Evolutionary conservation across 495 filamentous ascomycete species (phyloP).

Genomic region (Hypoxylon subgilvum): DNA sequence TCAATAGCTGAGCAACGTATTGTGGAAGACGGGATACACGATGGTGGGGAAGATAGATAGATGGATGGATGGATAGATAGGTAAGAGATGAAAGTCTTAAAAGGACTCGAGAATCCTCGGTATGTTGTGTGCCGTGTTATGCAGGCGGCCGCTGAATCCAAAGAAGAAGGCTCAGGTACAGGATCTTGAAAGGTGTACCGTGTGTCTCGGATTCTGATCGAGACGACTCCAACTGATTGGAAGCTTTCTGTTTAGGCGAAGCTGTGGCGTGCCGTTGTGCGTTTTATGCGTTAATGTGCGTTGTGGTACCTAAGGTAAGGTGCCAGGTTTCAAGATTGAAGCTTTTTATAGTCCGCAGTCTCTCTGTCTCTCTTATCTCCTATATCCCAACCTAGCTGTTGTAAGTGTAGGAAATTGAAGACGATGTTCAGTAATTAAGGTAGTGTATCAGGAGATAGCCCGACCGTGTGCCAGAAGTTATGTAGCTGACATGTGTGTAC

Average conservation of each 20-base stretch:
- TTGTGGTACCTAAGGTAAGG: slow-evolving; percentile 2
- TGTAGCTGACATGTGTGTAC: too few species aligned
- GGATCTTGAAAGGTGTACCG: slow-evolving; percentile 29
- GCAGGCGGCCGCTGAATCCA: slow-evolving; percentile 20
- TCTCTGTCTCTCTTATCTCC: background rate
- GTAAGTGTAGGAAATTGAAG: background rate
- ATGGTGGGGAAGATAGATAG: slow-evolving; percentile 14
- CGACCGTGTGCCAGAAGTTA: too few species aligned
- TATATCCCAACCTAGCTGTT: background rate
- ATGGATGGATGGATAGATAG: slow-evolving; percentile 16
- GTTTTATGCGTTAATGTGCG: slow-evolving; percentile 12
- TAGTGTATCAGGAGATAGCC: too few species aligned
- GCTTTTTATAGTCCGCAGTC: background rate
- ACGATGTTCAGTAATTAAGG: too few species aligned
- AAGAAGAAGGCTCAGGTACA: slow-evolving; percentile 26
- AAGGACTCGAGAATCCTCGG: slow-evolving; percentile 18
- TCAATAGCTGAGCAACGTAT: background rate
- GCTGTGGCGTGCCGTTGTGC: slow-evolving; percentile 31
- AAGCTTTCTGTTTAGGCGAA: slow-evolving; percentile 32
- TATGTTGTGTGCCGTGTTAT: slow-evolving; percentile 16
- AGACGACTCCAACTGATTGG: slow-evolving; percentile 33
- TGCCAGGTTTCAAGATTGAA: slow-evolving; percentile 18
- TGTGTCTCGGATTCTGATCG: slow-evolving; percentile 35
- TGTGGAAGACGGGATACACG: slow-evolving; percentile 17
- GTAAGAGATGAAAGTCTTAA: slow-evolving; percentile 3